Base-by-base conservation (phyloP, 306 rosid genomes). In the Fagus crenata region DNA sequence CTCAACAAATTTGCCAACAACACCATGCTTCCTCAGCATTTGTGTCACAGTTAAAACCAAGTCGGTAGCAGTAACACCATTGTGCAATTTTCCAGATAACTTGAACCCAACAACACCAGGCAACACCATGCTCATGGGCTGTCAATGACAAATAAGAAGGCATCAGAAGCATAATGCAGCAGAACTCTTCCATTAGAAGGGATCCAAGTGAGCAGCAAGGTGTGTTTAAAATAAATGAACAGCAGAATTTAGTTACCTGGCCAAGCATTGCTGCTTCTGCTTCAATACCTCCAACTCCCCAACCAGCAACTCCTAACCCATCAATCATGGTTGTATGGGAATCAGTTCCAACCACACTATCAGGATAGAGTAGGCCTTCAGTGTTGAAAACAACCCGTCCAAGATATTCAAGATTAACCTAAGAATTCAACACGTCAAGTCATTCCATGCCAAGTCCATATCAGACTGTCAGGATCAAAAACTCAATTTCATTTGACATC, bases 271-370 rank as follows among this genome's bases (percentile, higher is more conserved):
- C 83, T 55, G 97, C 93, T 85, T 94, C 98, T 4, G 96, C 98
- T 86, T 94, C 98, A 75, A 94, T 94, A 80, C 98, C 97, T 60
- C 98, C 97, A 78, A 94, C 97, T 73, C 97, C 96, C 97, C 97
- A 94, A 46, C 98, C 97, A 75, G 98, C 97, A 78, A 92, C 98
- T 46, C 97, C 94, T 76, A 94, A 87, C 67, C 98, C 97, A 68
- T 94, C 98, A 55, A 94, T 94, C 98, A 94, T 94, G 61, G 97
- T 90, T 73, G 97, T 94, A 74, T 92, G 97, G 74, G 98, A 94
- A 84, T 94, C 94, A 71, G 97, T 94, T 83, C 97, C 97, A 85
- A 94, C 96, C 75, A 92, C 98, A 83, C 98, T 92, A 79, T 94
- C 98, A 15, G 97, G 98, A 83, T 92, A 90, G 71, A 94, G 96